phyloP scores from a whole-genome alignment of 805 yeast genomes.

The Candida pini region DNA sequence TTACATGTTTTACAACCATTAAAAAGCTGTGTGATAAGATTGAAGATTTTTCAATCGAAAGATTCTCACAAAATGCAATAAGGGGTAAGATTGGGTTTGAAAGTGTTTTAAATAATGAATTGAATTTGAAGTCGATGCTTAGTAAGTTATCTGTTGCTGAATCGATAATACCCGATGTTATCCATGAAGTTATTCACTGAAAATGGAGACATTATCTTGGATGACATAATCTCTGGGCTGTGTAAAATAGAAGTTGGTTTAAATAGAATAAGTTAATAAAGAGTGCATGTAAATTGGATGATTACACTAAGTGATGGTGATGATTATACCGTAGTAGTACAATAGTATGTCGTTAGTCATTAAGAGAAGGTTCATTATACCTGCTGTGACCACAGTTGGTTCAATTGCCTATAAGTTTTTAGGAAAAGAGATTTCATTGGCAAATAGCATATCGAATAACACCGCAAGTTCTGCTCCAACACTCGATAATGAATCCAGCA shows the following conservation, averaged over 20 bases:
- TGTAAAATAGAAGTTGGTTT: slow-evolving; percentile 14
- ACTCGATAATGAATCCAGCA: too few relatives aligned
- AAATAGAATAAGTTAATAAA: slow-evolving; percentile 5
- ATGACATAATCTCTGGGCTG: slow-evolving; percentile 15
- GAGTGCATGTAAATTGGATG: too few relatives aligned
- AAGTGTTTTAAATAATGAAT: slow-evolving; percentile 52
- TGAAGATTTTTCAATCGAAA: slow-evolving; percentile 87
- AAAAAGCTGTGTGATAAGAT: slow-evolving; percentile 67
- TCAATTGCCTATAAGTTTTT: slow-evolving; percentile 12
- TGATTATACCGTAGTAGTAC: background rate
- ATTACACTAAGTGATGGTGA: too few relatives aligned
- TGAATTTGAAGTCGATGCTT: slow-evolving; percentile 28
- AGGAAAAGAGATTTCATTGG: slow-evolving; percentile 45
- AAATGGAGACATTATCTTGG: slow-evolving; percentile 4
- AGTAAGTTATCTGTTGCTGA: too few relatives aligned
- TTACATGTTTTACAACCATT: slow-evolving; percentile 77
- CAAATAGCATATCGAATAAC: slow-evolving; percentile 58
- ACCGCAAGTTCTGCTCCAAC: too few relatives aligned
- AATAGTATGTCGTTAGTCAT: too few relatives aligned
- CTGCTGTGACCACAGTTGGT: slow-evolving; percentile 13
- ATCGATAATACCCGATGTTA: too few relatives aligned
- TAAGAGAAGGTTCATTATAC: slow-evolving; percentile 9
- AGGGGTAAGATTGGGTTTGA: slow-evolving; percentile 86
- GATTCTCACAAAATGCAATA: slow-evolving; percentile 83
- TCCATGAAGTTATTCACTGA: slow-evolving; percentile 21